phyloP scores from a whole-genome alignment of 169 alveolate genomes.

The Plasmodium gonderi region DNA sequence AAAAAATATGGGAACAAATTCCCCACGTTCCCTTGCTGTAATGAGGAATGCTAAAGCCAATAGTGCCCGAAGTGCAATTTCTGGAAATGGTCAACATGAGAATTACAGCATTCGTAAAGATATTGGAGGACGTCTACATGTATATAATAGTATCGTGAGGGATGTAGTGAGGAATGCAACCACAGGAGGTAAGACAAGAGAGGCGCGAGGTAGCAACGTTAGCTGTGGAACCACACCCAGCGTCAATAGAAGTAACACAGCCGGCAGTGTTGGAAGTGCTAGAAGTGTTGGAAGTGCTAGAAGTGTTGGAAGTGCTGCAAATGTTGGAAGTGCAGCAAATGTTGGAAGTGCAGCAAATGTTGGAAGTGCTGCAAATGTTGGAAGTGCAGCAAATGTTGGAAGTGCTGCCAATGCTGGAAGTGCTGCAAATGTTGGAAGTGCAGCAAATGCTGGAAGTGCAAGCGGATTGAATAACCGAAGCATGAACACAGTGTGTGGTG shows the following conservation, averaged over 20 bases:
- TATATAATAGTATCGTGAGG: not conserved
- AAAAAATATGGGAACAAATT: not conserved
- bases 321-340: not conserved
- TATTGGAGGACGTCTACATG: not conserved
- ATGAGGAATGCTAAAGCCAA: not conserved
- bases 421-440: not conserved
- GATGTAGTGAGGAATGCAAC: not conserved
- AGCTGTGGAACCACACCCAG: not conserved
- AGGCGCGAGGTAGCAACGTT: not conserved
- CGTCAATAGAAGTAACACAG: not conserved
- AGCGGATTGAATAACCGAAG: not conserved
- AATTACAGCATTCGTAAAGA: not conserved
- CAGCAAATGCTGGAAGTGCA: not conserved
- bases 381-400: not conserved
- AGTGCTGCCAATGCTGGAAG: not conserved
- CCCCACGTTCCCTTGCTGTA: not conserved
- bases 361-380: not conserved
- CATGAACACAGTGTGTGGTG: not conserved
- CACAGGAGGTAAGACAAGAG: not conserved
- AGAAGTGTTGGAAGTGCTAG: not conserved
- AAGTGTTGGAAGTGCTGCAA: not conserved
- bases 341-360: not conserved
- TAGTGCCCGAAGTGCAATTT: not conserved
- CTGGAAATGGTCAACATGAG: not conserved
- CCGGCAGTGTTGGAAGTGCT: not conserved